These are phyloP conservation scores for Hypoxylon crocopeplum DNA, from an alignment of 495 filamentous ascomycete genomes.

Conservation along the genomic window DNA sequence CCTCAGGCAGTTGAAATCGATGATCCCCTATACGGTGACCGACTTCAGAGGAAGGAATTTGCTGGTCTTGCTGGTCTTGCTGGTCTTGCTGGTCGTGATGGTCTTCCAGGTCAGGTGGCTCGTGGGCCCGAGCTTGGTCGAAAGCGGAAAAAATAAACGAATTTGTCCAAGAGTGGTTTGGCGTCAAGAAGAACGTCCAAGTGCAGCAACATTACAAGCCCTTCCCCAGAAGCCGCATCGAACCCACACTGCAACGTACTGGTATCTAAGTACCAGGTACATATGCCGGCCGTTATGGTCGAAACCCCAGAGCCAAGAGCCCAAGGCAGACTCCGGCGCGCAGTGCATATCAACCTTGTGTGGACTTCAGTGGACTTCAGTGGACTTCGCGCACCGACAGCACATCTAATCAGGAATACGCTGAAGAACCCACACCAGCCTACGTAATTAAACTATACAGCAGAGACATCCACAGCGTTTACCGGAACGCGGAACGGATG, in stretches of 20 bases:
- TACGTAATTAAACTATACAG: slow-evolving; percentile 1
- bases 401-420: neutral
- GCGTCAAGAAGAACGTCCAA: slow-evolving; percentile 12
- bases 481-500: slow-evolving; percentile 9
- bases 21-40: too few species aligned
- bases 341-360: too few species aligned
- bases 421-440: slow-evolving; percentile 14
- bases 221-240: slow-evolving; percentile 25
- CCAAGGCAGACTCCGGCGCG: too few species aligned
- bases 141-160: slow-evolving; percentile 31
- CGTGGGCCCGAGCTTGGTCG: slow-evolving; percentile 2
- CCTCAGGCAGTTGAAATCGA: neutral
- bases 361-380: too few species aligned
- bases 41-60: too few species aligned
- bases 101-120: too few species aligned
- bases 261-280: too few species aligned
- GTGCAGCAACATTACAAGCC: slow-evolving; percentile 1
- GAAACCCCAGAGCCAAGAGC: slow-evolving; percentile 18
- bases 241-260: slow-evolving; percentile 9
- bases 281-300: slow-evolving; percentile 9
- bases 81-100: too few species aligned
- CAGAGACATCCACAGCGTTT: slow-evolving; percentile 3
- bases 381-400: slow-evolving; percentile 12
- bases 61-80: too few species aligned
- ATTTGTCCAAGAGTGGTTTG: slow-evolving; percentile 12